Conservation (phyloP, 225 moss, liverwort and hornwort genomes). For the Climacium dendroides region DNA sequence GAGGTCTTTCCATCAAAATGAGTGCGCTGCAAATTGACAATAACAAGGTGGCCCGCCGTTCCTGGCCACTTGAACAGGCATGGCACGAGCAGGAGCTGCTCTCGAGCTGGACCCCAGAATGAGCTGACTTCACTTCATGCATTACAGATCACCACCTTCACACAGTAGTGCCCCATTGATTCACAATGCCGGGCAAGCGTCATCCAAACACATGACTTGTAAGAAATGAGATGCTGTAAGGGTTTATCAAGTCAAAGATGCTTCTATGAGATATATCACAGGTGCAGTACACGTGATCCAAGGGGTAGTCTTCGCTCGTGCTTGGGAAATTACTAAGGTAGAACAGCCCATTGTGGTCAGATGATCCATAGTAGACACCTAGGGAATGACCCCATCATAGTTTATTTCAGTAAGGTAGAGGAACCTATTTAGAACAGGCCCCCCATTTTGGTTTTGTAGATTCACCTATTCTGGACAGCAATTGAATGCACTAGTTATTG, state of each 20-base stretch:
- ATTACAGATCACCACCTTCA: not conserved
- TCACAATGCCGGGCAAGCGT: not conserved
- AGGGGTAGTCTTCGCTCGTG: not conserved
- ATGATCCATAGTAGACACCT: too few species aligned
- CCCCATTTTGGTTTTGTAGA: too few species aligned
- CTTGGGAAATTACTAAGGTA: not conserved
- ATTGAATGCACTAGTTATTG: too few species aligned
- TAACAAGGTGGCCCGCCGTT: slow-evolving; percentile 52
- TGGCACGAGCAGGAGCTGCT: slow-evolving; percentile 52
- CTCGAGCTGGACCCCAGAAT: slow-evolving; percentile 47
- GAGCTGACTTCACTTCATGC: slow-evolving; percentile 50
- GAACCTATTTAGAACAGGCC: too few species aligned
- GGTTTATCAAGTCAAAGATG: not conserved
- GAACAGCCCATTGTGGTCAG: too few species aligned
- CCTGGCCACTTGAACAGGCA: slow-evolving; percentile 40
- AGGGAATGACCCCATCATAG: too few species aligned
- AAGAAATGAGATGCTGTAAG: not conserved
- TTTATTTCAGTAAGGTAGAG: too few species aligned
- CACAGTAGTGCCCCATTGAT: not conserved
- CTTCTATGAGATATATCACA: not conserved
- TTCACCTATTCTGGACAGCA: too few species aligned
- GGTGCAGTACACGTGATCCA: not conserved
- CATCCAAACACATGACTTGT: not conserved
- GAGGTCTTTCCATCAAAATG: slow-evolving; percentile 48
- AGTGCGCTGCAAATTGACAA: slow-evolving; percentile 51